Conservation (phyloP, 2,329 filamentous ascomycete genomes). For the Tolypocladium guangdongense region DNA sequence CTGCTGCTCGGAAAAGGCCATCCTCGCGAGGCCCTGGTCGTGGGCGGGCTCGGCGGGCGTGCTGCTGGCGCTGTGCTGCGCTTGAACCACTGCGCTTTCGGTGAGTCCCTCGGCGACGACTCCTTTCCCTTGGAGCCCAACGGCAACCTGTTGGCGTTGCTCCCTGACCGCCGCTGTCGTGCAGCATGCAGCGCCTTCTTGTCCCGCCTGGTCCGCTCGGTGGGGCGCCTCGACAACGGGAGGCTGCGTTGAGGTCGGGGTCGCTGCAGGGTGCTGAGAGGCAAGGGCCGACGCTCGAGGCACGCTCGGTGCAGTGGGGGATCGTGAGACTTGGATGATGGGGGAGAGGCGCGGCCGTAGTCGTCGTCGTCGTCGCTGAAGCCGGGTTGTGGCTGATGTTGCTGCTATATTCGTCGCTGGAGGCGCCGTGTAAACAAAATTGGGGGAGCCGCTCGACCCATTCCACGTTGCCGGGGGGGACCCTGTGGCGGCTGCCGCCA, state of each 20-base stretch:
- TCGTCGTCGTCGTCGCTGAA: neutral
- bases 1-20: constrained; percentile 55
- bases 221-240: constrained; percentile 15
- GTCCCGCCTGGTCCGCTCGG: constrained; percentile 30
- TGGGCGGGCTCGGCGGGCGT: constrained; percentile 31
- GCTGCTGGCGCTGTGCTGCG: constrained; percentile 23
- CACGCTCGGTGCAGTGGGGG: constrained; percentile 8
- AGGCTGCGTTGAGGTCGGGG: constrained; percentile 5
- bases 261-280: neutral
- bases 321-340: constrained; percentile 1
- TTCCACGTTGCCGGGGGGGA: constrained; percentile 22
- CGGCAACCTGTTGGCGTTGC: constrained; percentile 16
- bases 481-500: constrained; percentile 5
- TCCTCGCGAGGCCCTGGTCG: constrained; percentile 42
- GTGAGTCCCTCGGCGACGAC: constrained; percentile 13
- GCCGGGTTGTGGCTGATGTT: neutral
- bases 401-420: constrained; percentile 7
- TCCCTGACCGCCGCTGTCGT: constrained; percentile 33
- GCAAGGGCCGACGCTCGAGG: constrained; percentile 11
- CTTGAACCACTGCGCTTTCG: constrained; percentile 14
- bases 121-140: constrained; percentile 5
- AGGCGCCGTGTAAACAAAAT: constrained; percentile 31
- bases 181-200: constrained; percentile 39
- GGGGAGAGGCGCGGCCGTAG: neutral
- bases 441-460: constrained; percentile 26